Conservation (phyloP, 192 early-diverging fungal species). For the Chytriomyces sp. region DNA sequence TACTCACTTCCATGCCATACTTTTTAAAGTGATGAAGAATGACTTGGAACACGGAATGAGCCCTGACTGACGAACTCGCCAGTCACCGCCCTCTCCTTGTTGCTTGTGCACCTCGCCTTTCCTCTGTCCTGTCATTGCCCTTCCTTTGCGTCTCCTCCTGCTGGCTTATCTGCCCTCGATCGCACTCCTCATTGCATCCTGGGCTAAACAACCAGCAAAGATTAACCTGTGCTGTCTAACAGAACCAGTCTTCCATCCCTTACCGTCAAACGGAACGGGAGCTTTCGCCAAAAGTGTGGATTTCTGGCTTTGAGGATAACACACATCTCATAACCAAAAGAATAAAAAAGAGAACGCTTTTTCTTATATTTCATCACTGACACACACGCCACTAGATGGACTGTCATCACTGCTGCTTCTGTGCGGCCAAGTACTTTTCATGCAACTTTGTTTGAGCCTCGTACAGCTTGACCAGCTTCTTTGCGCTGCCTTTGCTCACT, state of each 20-base stretch:
- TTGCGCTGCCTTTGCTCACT: constrained; percentile 79
- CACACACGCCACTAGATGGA: too few relatives aligned
- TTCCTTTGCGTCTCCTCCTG: background rate
- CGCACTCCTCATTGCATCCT: background rate
- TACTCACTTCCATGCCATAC: too few relatives aligned
- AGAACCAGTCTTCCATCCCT: constrained; percentile 1
- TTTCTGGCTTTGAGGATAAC: constrained; percentile 5
- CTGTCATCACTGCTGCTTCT: background rate
- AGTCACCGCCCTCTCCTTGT: too few relatives aligned
- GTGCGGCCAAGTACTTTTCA: constrained; percentile 70
- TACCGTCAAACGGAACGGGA: background rate
- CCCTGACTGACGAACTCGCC: too few relatives aligned
- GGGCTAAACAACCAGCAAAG: constrained; percentile 8
- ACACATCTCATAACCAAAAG: background rate
- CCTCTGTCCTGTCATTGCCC: background rate
- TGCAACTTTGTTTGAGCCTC: constrained; percentile 89
- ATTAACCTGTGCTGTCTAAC: constrained; percentile 3
- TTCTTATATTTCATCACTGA: too few relatives aligned
- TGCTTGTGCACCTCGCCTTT: too few relatives aligned
- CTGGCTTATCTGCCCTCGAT: background rate
- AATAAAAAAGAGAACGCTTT: too few relatives aligned
- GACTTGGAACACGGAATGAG: too few relatives aligned
- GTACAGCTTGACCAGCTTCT: constrained; percentile 89
- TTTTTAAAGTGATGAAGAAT: too few relatives aligned
- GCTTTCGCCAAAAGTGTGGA: constrained; percentile 2